These are phyloP conservation scores for Astrephomene gubernaculifera DNA, from an alignment of 139 green algal species.

Conservation along the genomic window DNA sequence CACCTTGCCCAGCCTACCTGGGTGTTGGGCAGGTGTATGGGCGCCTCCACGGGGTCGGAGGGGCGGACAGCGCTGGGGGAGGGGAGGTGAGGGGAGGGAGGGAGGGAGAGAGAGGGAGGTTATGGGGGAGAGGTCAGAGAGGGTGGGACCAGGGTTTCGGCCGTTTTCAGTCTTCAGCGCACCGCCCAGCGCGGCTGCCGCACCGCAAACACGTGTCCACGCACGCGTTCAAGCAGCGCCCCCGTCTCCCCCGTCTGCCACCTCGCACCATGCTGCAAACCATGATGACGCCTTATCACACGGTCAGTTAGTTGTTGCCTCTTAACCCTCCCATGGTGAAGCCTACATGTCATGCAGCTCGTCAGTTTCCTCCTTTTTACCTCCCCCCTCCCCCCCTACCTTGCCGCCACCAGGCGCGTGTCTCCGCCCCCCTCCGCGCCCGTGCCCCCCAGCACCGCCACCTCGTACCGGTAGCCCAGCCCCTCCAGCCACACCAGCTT, in stretches of 20 bases:
- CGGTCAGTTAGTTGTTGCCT: not conserved
- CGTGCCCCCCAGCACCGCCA: not conserved
- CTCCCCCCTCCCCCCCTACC: not conserved
- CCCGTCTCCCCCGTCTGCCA: not conserved
- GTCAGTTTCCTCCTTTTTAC: too few relatives aligned
- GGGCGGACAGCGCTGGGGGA: not conserved
- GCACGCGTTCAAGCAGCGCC: too few relatives aligned
- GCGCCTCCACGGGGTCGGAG: not conserved
- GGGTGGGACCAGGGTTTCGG: not conserved
- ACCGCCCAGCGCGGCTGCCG: too few relatives aligned
- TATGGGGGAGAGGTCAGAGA: not conserved
- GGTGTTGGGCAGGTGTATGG: not conserved
- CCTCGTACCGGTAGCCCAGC: conserved; percentile 7
- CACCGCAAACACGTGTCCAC: too few relatives aligned
- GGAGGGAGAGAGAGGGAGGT: not conserved
- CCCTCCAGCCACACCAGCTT: not conserved
- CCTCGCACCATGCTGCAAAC: not conserved
- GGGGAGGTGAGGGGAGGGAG: not conserved
- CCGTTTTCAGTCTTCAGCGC: not conserved
- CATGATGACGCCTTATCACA: not conserved
- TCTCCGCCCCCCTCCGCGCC: not conserved
- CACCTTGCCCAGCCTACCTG: not conserved
- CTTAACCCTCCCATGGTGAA: not conserved
- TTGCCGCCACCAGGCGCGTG: not conserved
- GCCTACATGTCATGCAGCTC: too few relatives aligned